Base-by-base conservation (phyloP, 768 basidiomycete genomes). In the Suillus brevipes region DNA sequence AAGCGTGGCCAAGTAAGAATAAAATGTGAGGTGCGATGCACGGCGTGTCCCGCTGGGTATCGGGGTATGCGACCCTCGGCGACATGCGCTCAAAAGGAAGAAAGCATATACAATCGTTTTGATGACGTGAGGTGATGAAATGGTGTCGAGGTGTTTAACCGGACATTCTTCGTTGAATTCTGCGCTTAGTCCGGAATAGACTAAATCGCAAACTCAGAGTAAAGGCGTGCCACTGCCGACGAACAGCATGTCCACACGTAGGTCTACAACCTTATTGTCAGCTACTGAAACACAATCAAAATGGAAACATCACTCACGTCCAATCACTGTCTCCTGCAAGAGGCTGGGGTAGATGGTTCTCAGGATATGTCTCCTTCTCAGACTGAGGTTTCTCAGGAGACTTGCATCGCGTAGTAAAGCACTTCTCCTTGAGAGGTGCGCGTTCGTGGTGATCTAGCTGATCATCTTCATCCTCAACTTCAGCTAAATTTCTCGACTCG, bases 181-280 rank as follows among this genome's bases (percentile, higher is more conserved):
- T 67, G 53, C 81, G 80, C 65, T 82, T 81, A 23, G 80, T 82
- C 61, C 87, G 78, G 73, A 89, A 89, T 50, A 89, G 75, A 64
- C 80, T 77, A 69, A 89, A 88, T 50, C 86, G 80, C 37, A 89
- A 68, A 64, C 85, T 76, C 25, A 89, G 81, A 0, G 80, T 73
- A 36, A 89, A 66, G 10, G 87, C 86, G 69, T 87, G 85, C 88
- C 89, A 89, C 64, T 87, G 84, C 10, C 84, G 78, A 63, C 79
- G 78, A 50, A 89, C 74, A 56, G 75, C 77, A 71, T 87, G 79
- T 10, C 78, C 75, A 75, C 88, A 89, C 42, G 86, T 86, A 14
- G 88, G 88, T 4, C 85, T 87, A 68, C 8, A 38, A 40, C 18
- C 6, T 49, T 6, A 18, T n/a, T 10, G n/a, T 69, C 6, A 71